Evolutionary conservation across 1,139 yeast genomes (phyloP).

Genomic region (Hyphopichia burtonii): DNA sequence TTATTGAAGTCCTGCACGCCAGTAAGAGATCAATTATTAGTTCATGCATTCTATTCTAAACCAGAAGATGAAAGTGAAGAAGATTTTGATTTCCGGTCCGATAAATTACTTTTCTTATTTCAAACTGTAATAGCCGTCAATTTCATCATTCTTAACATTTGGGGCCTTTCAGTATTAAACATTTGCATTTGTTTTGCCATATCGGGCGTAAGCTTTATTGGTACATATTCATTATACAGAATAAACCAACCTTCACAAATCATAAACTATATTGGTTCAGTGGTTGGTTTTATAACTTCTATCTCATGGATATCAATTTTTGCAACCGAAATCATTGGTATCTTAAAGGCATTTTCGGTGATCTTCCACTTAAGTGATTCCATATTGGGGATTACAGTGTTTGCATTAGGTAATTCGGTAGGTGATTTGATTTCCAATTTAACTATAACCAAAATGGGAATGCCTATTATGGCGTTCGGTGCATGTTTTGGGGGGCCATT

Average conservation of each 20-base stretch:
- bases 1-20: constrained; percentile 50
- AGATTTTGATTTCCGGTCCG: constrained; percentile 17
- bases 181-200: background rate
- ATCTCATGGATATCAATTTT: constrained; percentile 72
- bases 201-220: background rate
- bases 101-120: constrained; percentile 15
- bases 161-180: background rate
- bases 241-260: background rate
- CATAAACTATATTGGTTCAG: constrained; percentile 33
- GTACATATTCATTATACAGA: background rate
- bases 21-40: constrained; percentile 28
- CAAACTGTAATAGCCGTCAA: constrained; percentile 18
- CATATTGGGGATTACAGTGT: constrained; percentile 77
- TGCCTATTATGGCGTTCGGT: constrained; percentile 88
- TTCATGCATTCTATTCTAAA: constrained; percentile 6
- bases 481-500: constrained; percentile 96
- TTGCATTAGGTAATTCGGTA: constrained; percentile 89
- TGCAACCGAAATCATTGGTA: constrained; percentile 74
- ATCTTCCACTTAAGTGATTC: constrained; percentile 71
- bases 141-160: constrained; percentile 8
- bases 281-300: constrained; percentile 65
- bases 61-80: constrained; percentile 2
- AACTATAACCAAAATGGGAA: constrained; percentile 82
- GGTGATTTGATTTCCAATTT: constrained; percentile 87
- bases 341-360: constrained; percentile 62